Evolutionary conservation across 345 rosid genomes (phyloP).

Genomic region (Salix exigua): DNA sequence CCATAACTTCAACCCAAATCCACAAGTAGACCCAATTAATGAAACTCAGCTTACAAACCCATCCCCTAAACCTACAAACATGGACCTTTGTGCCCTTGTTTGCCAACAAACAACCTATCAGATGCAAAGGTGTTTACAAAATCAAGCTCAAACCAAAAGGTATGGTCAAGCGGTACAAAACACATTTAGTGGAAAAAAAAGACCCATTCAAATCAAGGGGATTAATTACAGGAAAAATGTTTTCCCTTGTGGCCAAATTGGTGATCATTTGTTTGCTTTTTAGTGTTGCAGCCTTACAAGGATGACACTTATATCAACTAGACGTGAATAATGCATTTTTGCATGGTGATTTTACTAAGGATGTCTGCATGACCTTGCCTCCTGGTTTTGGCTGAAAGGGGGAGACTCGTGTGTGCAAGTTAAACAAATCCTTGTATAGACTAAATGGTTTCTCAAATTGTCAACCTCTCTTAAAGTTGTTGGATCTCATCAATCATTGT

Average conservation of each 20-base stretch:
- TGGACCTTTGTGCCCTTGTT: not conserved
- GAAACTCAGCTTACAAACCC: too few species aligned
- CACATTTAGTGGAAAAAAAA: fast-evolving
- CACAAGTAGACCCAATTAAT: too few species aligned
- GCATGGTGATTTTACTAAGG: not conserved
- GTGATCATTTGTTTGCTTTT: too few species aligned
- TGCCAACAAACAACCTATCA: not conserved
- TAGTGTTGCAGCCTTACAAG: not conserved
- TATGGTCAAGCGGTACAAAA: too few species aligned
- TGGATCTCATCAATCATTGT: not conserved
- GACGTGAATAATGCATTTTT: not conserved
- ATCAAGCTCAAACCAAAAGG: not conserved
- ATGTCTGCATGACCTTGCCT: not conserved
- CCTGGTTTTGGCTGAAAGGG: not conserved
- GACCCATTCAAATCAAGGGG: not conserved
- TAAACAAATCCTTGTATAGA: not conserved
- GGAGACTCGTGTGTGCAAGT: not conserved
- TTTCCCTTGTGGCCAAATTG: not conserved
- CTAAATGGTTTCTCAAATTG: not conserved
- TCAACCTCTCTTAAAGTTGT: not conserved
- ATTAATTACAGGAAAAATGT: not conserved
- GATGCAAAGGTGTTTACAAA: too few species aligned
- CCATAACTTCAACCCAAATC: too few species aligned
- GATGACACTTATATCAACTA: not conserved
- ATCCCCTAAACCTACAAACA: fast-evolving